Conservation (phyloP, 73 alveolate genomes). For the Paramecium caudatum region DNA sequence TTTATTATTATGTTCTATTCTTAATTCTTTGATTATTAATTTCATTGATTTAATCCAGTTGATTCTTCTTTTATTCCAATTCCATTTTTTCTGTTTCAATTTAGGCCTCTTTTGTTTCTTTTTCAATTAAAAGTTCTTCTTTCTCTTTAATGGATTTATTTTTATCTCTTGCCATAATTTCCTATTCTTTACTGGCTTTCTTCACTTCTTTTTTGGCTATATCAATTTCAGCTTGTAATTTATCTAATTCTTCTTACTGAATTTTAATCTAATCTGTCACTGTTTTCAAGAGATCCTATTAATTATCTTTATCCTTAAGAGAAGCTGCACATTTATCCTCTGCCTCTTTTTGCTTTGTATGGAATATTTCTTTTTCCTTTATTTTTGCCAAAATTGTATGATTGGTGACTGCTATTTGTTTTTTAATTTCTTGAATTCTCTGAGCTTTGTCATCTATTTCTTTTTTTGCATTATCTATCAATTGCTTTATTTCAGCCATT, state of each 20-base stretch:
- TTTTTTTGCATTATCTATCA: slow-evolving; percentile 73
- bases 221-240: slow-evolving; percentile 61
- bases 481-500: slow-evolving; percentile 76
- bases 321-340: slow-evolving; percentile 35
- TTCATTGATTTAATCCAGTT: slow-evolving; percentile 83
- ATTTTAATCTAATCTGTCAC: slow-evolving; percentile 29
- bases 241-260: slow-evolving; percentile 53
- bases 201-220: slow-evolving; percentile 63
- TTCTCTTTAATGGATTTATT: slow-evolving; percentile 50
- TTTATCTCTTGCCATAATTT: slow-evolving; percentile 35
- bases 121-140: neutral
- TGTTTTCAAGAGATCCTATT: slow-evolving; percentile 15
- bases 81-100: slow-evolving; percentile 73
- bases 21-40: slow-evolving; percentile 84
- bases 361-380: slow-evolving; percentile 77
- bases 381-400: slow-evolving; percentile 67
- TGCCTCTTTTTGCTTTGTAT: slow-evolving; percentile 68
- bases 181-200: slow-evolving; percentile 62
- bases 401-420: slow-evolving; percentile 76
- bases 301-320: slow-evolving; percentile 17
- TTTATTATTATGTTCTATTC: slow-evolving; percentile 83
- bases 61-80: slow-evolving; percentile 77
- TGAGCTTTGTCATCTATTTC: slow-evolving; percentile 75
- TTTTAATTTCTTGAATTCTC: slow-evolving; percentile 65
- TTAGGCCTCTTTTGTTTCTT: slow-evolving; percentile 3